These are phyloP conservation scores for Boletales sp. DNA, from an alignment of 768 basidiomycete species.

Conservation along the genomic window DNA sequence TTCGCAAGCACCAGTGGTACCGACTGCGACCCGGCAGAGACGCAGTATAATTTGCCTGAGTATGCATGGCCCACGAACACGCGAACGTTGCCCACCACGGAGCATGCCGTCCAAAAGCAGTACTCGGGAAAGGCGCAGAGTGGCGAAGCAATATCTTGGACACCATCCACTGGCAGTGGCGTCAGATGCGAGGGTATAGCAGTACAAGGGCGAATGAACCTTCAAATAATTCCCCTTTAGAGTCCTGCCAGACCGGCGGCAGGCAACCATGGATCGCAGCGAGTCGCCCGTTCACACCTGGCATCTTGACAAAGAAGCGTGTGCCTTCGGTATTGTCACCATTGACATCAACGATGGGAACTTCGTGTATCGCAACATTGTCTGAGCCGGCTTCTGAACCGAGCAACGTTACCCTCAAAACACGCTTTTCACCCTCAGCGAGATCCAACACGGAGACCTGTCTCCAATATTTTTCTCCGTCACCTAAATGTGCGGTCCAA, in stretches of 20 bases:
- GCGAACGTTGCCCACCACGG: slow-evolving; percentile 8
- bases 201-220: slow-evolving; percentile 29
- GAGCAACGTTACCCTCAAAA: slow-evolving; percentile 34
- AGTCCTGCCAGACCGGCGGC: slow-evolving; percentile 40
- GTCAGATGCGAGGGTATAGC: slow-evolving; percentile 9
- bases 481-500: slow-evolving; percentile 30
- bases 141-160: slow-evolving; percentile 18
- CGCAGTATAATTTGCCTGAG: slow-evolving; percentile 61
- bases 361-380: slow-evolving; percentile 27
- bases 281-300: slow-evolving; percentile 46
- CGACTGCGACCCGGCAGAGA: slow-evolving; percentile 28
- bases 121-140: slow-evolving; percentile 53
- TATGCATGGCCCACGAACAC: slow-evolving; percentile 63
- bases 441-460: slow-evolving; percentile 25
- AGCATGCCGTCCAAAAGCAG: slow-evolving; percentile 46
- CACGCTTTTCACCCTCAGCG: background rate
- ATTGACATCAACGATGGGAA: slow-evolving; percentile 4
- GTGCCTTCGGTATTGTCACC: slow-evolving; percentile 3
- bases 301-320: slow-evolving; percentile 22
- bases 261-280: slow-evolving; percentile 21
- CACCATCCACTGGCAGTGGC: slow-evolving; percentile 10
- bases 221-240: slow-evolving; percentile 45
- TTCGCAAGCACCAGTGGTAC: slow-evolving; percentile 38
- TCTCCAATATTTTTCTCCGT: slow-evolving; percentile 21
- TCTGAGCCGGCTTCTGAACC: slow-evolving; percentile 37